Evolutionary conservation across 1,284 basidiomycete genomes (phyloP), one percentile per base, ranked within the genome.

Genomic region (Marasmius tenuissimus): DNA sequence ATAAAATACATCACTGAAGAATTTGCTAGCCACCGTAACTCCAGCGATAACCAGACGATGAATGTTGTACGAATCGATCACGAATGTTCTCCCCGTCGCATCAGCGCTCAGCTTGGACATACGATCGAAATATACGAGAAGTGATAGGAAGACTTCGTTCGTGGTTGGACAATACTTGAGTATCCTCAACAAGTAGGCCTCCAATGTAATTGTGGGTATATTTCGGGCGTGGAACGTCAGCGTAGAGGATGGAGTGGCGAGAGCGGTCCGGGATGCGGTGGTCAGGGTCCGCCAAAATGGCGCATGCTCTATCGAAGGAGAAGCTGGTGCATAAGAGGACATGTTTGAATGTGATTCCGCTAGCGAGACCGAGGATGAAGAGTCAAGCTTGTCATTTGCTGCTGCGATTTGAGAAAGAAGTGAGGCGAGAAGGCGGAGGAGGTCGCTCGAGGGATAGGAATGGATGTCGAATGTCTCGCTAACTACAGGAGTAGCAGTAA

Each of bases 1-100:
- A 78, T 99, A 98, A 72, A 99, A 99, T 10, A 99, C 96, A 74
- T 99, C 97, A 63, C 92, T 95, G 75, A 98, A 98, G 75, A 99
- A 99, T 76, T 99, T 99, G 81, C 93, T 96, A 18, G 97, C 96
- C 9, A 99, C 97, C 2, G 97, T 98, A 33, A 99, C 92, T 3
- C 97, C 97, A 1, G 97, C 96, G 67, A 99, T 98, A 70, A 99
- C 93, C 51, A 99, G 80, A 37, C 95, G 86, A 76, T 99, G 97
- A 33, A 99, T 92, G 71, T 99, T 99, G 78, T 91, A 99, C 63
- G 92, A 94, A 77, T 99, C 97, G 72, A 99, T 98, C 18, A 96
- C 92, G 71, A 99, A 97, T 0, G 89, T 85, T 62, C 85, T 81
- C 1, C 84, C 85, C 14, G 86, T 88, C 10, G 87, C 81, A 63